These are phyloP conservation scores for Pseudophaeomoniella oleicola DNA, from an alignment of 2,329 filamentous ascomycete genomes.

Conservation along the genomic window DNA sequence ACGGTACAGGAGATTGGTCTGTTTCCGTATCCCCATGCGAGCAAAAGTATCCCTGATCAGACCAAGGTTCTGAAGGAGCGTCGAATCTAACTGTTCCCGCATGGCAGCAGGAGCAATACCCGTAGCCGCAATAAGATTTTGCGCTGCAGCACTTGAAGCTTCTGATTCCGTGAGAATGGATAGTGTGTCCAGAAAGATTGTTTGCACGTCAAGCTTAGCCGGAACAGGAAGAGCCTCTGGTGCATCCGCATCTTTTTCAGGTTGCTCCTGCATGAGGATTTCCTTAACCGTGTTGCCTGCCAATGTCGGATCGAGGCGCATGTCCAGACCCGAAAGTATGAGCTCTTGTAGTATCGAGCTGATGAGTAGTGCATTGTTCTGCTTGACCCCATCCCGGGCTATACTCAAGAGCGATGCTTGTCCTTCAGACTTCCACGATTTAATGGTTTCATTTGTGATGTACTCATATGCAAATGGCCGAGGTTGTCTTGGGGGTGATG, in stretches of 20 bases:
- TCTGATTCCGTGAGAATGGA: conserved; percentile 66
- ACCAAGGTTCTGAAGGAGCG: conserved; percentile 59
- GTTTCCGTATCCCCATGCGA: conserved; percentile 70
- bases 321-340: conserved; percentile 58
- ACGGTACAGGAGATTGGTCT: conserved; percentile 84
- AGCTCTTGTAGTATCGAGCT: conserved; percentile 54
- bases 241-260: conserved; percentile 31
- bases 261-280: conserved; percentile 47
- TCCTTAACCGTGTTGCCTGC: conserved; percentile 61
- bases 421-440: conserved; percentile 53
- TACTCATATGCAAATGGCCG: conserved; percentile 55
- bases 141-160: conserved; percentile 40
- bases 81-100: conserved; percentile 69
- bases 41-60: conserved; percentile 76
- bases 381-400: background rate
- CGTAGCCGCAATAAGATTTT: conserved; percentile 56
- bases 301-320: conserved; percentile 50
- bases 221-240: conserved; percentile 28
- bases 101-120: conserved; percentile 57
- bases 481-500: conserved; percentile 11
- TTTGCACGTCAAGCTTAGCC: conserved; percentile 36
- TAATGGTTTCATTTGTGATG: conserved; percentile 55
- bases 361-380: background rate
- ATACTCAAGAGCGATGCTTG: conserved; percentile 24
- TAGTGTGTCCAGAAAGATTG: conserved; percentile 65